These are phyloP conservation scores for Tuber aestivum DNA, from an alignment of 495 filamentous ascomycete genomes.

Conservation along the genomic window DNA sequence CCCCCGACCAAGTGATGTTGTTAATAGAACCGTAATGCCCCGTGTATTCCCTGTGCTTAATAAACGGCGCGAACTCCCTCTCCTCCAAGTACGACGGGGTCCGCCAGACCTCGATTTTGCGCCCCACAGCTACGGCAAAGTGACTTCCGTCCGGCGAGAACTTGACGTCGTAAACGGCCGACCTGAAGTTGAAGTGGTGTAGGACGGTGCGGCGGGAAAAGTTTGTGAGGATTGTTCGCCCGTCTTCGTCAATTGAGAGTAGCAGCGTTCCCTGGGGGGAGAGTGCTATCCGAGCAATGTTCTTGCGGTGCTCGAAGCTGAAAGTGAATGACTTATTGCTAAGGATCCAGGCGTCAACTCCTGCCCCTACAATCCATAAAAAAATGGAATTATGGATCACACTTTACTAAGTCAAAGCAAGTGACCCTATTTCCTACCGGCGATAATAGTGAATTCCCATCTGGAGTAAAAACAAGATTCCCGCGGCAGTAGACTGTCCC, in stretches of 20 bases:
- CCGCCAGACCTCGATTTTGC: constrained; percentile 89
- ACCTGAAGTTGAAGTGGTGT: constrained; percentile 89
- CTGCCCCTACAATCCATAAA: not conserved
- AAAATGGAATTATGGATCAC: constrained; percentile 42
- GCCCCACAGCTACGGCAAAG: constrained; percentile 78
- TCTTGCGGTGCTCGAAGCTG: constrained; percentile 87
- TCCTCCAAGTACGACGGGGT: constrained; percentile 78
- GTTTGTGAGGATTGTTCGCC: constrained; percentile 84
- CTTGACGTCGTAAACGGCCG: constrained; percentile 70
- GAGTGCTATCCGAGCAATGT: constrained; percentile 79
- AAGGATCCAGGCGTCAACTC: constrained; percentile 28
- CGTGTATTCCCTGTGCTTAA: constrained; percentile 74
- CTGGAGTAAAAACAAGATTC: constrained; percentile 92
- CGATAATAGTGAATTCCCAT: constrained; percentile 92
- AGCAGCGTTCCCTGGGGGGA: constrained; percentile 84
- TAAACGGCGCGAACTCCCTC: constrained; percentile 90
- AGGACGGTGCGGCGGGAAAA: constrained; percentile 76
- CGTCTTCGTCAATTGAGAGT: constrained; percentile 89
- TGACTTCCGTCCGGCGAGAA: constrained; percentile 88
- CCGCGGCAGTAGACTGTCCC: constrained; percentile 97
- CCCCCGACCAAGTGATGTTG: constrained; percentile 85
- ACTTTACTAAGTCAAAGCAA: constrained; percentile 95
- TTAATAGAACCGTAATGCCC: constrained; percentile 83
- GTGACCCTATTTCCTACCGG: constrained; percentile 94
- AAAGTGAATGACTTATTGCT: constrained; percentile 96